A percentile compares a stretch with the other conserved stretches of the same genome.
These are phyloP conservation scores for Cucumis melo DNA, from an alignment of 306 rosid genomes.

Conservation along the genomic window DNA sequence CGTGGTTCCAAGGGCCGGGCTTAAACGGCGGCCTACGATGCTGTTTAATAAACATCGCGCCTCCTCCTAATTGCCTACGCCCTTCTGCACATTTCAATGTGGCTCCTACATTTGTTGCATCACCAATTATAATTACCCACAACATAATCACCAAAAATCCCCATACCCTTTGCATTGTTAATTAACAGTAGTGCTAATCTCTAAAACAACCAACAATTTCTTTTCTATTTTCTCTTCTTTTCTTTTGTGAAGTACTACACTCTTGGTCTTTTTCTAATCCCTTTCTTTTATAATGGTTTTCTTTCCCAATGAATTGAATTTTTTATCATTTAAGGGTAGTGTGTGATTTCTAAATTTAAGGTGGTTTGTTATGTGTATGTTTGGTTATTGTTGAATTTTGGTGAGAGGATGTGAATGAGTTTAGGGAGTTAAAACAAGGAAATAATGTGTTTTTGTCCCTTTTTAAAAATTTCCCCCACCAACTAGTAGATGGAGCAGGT, in stretches of 20 bases:
- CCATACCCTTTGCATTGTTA: conserved; percentile 5
- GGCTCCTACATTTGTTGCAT: not conserved
- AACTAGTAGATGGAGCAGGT: no score
- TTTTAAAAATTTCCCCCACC: no score
- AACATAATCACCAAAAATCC: conserved; percentile 8
- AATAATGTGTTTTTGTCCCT: not conserved
- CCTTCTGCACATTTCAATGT: not conserved
- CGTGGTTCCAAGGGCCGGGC: conserved; percentile 49
- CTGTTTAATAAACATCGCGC: not conserved
- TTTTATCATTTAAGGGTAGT: not conserved
- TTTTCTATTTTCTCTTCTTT: not conserved
- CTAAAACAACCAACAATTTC: not conserved
- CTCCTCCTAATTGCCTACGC: not conserved
- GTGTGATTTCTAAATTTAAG: conserved; percentile 3
- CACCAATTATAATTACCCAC: not conserved
- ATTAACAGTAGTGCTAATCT: no score
- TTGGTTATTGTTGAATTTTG: not conserved
- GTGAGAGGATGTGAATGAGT: conserved; percentile 11
- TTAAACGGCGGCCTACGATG: conserved; percentile 5
- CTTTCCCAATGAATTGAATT: not conserved
- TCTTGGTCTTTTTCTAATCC: not conserved
- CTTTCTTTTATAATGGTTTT: not conserved
- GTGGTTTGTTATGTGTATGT: not conserved
- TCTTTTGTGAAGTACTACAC: not conserved
- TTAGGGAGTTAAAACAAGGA: not conserved